Evolutionary conservation across 306 rosid genomes (phyloP).

Genomic region (Vachellia pachyceras): DNA sequence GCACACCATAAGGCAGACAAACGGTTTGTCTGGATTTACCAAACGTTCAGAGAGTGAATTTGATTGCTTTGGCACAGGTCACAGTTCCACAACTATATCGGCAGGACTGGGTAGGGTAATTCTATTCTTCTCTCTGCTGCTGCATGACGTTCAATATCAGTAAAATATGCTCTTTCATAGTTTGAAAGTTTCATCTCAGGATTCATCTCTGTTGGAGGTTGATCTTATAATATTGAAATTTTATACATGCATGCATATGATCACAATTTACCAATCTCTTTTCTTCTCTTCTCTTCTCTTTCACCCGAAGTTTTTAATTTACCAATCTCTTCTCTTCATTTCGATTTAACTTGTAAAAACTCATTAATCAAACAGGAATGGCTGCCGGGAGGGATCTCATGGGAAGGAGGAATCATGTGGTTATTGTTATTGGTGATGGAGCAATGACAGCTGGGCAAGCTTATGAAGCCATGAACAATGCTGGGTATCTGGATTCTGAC

Average conservation of each 20-base stretch:
- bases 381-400: slow-evolving; percentile 96
- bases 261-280: background rate
- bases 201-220: slow-evolving; percentile 5
- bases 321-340: background rate
- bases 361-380: slow-evolving; percentile 72
- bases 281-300: background rate
- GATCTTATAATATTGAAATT: background rate
- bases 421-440: slow-evolving; percentile 92
- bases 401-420: slow-evolving; percentile 75
- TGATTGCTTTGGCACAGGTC: slow-evolving; percentile 96
- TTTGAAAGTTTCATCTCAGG: background rate
- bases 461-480: slow-evolving; percentile 99
- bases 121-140: slow-evolving; percentile 34
- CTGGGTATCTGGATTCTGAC: slow-evolving; percentile 94
- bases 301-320: background rate
- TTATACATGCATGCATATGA: background rate
- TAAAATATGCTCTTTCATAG: background rate
- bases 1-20: slow-evolving; percentile 89
- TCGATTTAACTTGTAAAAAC: slow-evolving; percentile 11
- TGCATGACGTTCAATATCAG: slow-evolving; percentile 9
- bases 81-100: slow-evolving; percentile 95
- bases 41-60: slow-evolving; percentile 91
- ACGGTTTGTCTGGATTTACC: slow-evolving; percentile 89
- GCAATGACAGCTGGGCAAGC: slow-evolving; percentile 99
- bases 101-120: slow-evolving; percentile 84